Evolutionary conservation across 176 grass and related monocot genomes (phyloP), one percentile per base, ranked within the genome.

Genomic region (Carex scoparia): DNA sequence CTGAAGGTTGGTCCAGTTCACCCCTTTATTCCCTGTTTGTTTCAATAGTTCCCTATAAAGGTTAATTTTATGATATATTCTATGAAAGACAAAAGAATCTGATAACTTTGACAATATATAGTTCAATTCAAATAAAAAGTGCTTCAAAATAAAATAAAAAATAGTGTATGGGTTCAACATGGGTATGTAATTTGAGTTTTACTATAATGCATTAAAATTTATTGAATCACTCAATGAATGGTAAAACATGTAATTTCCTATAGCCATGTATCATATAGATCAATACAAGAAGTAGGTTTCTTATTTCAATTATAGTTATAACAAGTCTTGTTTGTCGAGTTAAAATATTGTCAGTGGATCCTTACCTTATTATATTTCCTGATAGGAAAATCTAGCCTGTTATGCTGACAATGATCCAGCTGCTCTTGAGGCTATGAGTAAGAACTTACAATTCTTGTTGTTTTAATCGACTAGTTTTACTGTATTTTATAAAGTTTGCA

Each of bases 381-480:
- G 87, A 73, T 81, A 98, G 93, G 95, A 95, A 65, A 91, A 95
- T 87, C 61, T 95, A 66, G 88, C 88, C 80, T 89, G 83, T 46
- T 95, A 94, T 92, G 93, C 85, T 79, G 95, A 98, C 76, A 92
- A 92, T 84, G 93, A 98, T 90, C 95, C 93, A 85, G 88, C 93
- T 44, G 91, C 91, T 79, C 59, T 98, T 69, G 93, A 98, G 84
- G 83, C 90, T 84, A 95, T 92, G 93, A 94, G 93, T 95, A 94
- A 88, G 95, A 75, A 8, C 86, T 89, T 59, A 69, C 77, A 72
- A 46, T 76, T 8, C 72, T 53, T 11, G 30, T 27, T 30, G 2
- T 77, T 76, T 55, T 76, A 13, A 77, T 55, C 4, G 13, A 70
- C 2, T 27, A 74, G 4, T 7, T 77, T 54, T 77, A 55, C 1